phyloP scores from a whole-genome alignment of 179 eudicot species.

The Silene noctiflora region DNA sequence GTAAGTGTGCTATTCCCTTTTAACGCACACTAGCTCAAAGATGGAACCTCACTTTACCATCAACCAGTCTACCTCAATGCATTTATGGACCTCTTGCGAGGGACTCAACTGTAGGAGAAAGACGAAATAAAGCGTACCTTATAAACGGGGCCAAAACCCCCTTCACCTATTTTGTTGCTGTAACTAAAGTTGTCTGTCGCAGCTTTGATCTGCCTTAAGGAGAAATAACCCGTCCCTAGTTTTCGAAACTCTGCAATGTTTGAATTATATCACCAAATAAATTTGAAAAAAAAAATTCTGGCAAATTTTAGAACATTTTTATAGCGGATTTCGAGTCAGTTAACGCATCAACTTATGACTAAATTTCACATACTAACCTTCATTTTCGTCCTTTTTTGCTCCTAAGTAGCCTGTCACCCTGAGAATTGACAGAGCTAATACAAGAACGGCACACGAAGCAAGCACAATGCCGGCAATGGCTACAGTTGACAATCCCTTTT shows the following conservation, averaged over 20 bases:
- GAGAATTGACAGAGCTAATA: slow-evolving; percentile 34
- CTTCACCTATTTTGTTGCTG: slow-evolving; percentile 42
- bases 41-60: not conserved
- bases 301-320: too few species aligned
- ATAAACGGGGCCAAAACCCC: slow-evolving; percentile 46
- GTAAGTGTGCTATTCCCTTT: too few species aligned
- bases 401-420: slow-evolving; percentile 49
- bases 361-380: slow-evolving; percentile 37
- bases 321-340: not conserved
- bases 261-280: not conserved
- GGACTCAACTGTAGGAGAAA: not conserved
- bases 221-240: slow-evolving; percentile 37
- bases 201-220: slow-evolving; percentile 39
- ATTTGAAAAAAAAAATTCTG: not conserved
- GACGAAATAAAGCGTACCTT: slow-evolving; percentile 25
- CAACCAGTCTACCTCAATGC: not conserved
- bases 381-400: slow-evolving; percentile 41
- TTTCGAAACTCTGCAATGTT: slow-evolving; percentile 26
- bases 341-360: not conserved
- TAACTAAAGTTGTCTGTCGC: slow-evolving; percentile 33
- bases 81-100: not conserved
- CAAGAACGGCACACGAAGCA: slow-evolving; percentile 42
- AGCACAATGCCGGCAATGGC: slow-evolving; percentile 60
- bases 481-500: slow-evolving; percentile 54
- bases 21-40: not conserved